phyloP scores from a whole-genome alignment of 2,329 filamentous ascomycete species.

The Aspergillus costaricaensis region DNA sequence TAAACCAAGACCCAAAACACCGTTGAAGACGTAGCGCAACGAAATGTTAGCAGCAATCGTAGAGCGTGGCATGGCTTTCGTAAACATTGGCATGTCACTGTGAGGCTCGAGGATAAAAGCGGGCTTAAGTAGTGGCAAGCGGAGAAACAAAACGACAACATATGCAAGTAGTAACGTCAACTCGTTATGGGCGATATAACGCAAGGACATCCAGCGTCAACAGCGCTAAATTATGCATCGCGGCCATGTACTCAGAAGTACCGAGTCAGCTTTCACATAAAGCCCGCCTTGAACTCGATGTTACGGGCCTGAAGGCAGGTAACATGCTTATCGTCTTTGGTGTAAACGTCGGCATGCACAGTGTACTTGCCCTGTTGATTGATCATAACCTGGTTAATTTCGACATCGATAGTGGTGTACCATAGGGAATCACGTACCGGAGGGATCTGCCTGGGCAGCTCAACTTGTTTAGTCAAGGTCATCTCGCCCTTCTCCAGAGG shows the following conservation, averaged over 20 bases:
- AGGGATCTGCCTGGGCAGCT: slow-evolving; percentile 83
- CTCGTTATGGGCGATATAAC: background rate
- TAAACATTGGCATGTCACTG: slow-evolving; percentile 1
- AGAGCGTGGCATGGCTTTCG: slow-evolving; percentile 5
- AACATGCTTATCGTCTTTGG: slow-evolving; percentile 69
- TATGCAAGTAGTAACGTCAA: background rate
- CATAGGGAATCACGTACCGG: slow-evolving; percentile 62
- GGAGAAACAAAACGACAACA: slow-evolving; percentile 6
- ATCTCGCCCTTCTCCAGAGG: slow-evolving; percentile 79
- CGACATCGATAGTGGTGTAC: background rate
- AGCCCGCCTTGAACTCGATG: slow-evolving; percentile 34
- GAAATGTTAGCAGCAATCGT: slow-evolving; percentile 5
- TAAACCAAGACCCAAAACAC: slow-evolving; percentile 18
- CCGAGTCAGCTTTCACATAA: background rate
- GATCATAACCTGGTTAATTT: slow-evolving; percentile 10
- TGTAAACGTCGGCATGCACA: slow-evolving; percentile 83
- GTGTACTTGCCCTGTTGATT: slow-evolving; percentile 76
- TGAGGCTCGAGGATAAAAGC: background rate
- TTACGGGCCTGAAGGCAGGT: slow-evolving; percentile 76
- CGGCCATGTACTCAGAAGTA: background rate
- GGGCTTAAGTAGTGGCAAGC: background rate
- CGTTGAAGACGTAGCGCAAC: slow-evolving; percentile 12
- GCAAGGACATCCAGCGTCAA: slow-evolving; percentile 9
- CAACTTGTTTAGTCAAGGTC: slow-evolving; percentile 74
- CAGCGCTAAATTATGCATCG: background rate